These are phyloP conservation scores for Agaricus subrufescens DNA, from an alignment of 768 basidiomycete species.

Conservation along the genomic window DNA sequence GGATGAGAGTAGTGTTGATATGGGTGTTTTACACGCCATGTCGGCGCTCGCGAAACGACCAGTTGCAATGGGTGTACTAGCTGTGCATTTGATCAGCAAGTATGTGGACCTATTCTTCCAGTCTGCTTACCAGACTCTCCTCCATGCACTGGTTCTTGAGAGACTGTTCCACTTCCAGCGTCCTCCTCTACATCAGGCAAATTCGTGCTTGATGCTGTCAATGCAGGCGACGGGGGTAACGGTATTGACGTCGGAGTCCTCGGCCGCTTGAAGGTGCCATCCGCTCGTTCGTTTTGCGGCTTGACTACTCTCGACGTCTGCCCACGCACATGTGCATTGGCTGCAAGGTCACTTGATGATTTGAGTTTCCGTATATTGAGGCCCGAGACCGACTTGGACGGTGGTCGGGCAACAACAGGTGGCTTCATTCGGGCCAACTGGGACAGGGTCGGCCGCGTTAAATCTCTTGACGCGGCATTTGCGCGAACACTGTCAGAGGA, in stretches of 20 bases:
- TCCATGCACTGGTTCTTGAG: too few relatives aligned
- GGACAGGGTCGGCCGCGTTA: constrained; percentile 23
- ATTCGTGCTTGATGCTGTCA: neutral
- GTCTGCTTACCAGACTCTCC: too few relatives aligned
- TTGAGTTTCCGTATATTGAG: constrained; percentile 2
- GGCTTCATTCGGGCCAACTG: constrained; percentile 22
- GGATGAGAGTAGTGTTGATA: constrained; percentile 56
- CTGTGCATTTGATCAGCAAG: neutral
- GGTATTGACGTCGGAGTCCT: constrained; percentile 28
- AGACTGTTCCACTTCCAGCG: too few relatives aligned
- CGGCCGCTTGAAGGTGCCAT: constrained; percentile 13
- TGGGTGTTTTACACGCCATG: constrained; percentile 48
- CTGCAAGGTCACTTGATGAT: neutral
- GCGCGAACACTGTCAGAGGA: neutral
- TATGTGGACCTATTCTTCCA: too few relatives aligned
- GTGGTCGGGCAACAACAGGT: constrained; percentile 9
- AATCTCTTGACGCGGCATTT: constrained; percentile 2
- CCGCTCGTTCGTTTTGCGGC: neutral
- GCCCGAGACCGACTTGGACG: constrained; percentile 13
- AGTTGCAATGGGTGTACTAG: constrained; percentile 13
- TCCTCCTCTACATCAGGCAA: neutral
- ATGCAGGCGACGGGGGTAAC: constrained; percentile 31
- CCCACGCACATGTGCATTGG: neutral
- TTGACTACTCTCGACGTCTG: constrained; percentile 1
- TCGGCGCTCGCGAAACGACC: neutral